Conservation (phyloP, 2,329 filamentous ascomycete genomes). For the Fusarium nelsonii region DNA sequence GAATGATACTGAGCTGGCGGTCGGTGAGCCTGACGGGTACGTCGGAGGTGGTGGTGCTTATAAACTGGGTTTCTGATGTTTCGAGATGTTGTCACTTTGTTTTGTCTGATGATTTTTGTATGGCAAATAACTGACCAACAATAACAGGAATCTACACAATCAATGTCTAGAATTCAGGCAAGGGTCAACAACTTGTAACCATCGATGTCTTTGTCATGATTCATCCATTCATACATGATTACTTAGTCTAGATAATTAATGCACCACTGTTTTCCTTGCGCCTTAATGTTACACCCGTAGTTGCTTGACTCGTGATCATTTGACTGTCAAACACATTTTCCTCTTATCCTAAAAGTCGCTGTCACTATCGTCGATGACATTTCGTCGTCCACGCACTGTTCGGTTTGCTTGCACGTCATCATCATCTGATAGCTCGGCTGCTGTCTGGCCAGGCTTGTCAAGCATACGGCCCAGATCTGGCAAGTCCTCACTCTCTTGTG, state of each 20-base stretch:
- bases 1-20: conserved; percentile 38
- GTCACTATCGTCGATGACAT: conserved; percentile 51
- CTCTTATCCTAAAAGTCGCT: conserved; percentile 36
- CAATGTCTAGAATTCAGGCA: neutral
- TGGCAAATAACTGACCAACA: conserved; percentile 33
- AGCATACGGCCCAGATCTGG: conserved; percentile 53
- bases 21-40: conserved; percentile 48
- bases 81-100: conserved; percentile 46
- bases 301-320: conserved; percentile 6
- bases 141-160: conserved; percentile 26
- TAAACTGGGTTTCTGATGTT: conserved; percentile 61
- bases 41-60: conserved; percentile 60
- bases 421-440: conserved; percentile 35
- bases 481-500: conserved; percentile 58
- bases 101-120: neutral
- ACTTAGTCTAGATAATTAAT: conserved; percentile 39
- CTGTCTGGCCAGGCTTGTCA: conserved; percentile 11
- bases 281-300: conserved; percentile 10
- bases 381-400: conserved; percentile 46
- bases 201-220: conserved; percentile 9
- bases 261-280: conserved; percentile 22
- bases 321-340: conserved; percentile 6
- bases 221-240: conserved; percentile 33
- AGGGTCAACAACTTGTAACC: neutral
- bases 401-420: conserved; percentile 36